Evolutionary conservation across 2,329 filamentous ascomycete genomes (phyloP).

Genomic region (Sordariomycetes sp.): DNA sequence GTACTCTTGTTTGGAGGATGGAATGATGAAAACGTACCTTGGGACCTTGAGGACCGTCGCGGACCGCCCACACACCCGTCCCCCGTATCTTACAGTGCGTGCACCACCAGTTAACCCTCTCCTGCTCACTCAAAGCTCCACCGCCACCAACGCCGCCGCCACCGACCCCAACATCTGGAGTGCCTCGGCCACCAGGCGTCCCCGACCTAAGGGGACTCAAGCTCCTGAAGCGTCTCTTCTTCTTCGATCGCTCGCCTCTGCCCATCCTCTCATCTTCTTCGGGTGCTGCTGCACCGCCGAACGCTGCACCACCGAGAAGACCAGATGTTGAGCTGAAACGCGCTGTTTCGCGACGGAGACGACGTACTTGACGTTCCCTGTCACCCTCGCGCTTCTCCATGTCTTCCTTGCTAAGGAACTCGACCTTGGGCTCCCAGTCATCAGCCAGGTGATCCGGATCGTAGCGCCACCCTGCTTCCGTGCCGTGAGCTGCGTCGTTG

Average conservation of each 20-base stretch:
- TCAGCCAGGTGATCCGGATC: slow-evolving; percentile 83
- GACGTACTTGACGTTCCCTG: slow-evolving; percentile 79
- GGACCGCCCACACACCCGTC: slow-evolving; percentile 85
- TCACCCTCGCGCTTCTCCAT: slow-evolving; percentile 97
- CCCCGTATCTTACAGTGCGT: slow-evolving; percentile 82
- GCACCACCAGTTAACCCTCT: slow-evolving; percentile 80
- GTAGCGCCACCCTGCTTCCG: slow-evolving; percentile 86
- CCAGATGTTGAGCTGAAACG: slow-evolving; percentile 81
- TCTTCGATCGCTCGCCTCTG: slow-evolving; percentile 85
- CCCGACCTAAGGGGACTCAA: slow-evolving; percentile 61
- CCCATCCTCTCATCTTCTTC: slow-evolving; percentile 77
- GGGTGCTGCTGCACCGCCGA: slow-evolving; percentile 41
- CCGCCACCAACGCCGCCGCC: slow-evolving; percentile 67
- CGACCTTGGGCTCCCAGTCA: slow-evolving; percentile 77
- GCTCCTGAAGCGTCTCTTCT: slow-evolving; percentile 87
- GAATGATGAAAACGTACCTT: slow-evolving; percentile 50
- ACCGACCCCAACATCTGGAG: slow-evolving; percentile 69
- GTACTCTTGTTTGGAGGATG: neutral
- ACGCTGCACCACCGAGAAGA: slow-evolving; percentile 67
- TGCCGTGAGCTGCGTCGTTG: slow-evolving; percentile 78
- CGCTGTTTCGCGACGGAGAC: slow-evolving; percentile 82
- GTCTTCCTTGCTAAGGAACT: slow-evolving; percentile 82
- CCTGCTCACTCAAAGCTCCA: slow-evolving; percentile 61
- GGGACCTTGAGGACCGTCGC: slow-evolving; percentile 79
- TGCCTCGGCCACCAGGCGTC: slow-evolving; percentile 64